Conservation (phyloP, 306 rosid species). For the Malus orientalis region DNA sequence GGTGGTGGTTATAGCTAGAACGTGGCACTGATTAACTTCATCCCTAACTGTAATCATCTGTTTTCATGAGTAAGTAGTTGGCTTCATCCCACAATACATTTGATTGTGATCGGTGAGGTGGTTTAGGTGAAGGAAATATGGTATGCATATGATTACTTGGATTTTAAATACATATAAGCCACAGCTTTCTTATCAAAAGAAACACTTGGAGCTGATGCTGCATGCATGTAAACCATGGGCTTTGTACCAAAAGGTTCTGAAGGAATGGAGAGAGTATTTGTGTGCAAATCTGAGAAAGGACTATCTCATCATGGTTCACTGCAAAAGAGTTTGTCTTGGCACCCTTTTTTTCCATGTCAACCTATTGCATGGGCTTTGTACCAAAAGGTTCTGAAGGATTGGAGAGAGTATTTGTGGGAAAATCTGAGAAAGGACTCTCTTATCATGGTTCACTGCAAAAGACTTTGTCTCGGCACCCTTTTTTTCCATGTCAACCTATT, state of each 20-base stretch:
- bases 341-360: background rate
- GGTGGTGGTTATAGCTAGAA: background rate
- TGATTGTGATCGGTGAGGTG: background rate
- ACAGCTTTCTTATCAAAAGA: background rate
- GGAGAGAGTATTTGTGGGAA: background rate
- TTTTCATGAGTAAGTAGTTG: background rate
- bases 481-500: background rate
- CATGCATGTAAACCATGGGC: background rate
- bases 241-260: background rate
- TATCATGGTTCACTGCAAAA: background rate
- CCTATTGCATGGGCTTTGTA: background rate
- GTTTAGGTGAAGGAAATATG: background rate
- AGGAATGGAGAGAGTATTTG: background rate
- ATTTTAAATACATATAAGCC: background rate
- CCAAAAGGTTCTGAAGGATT: background rate
- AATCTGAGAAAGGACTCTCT: background rate
- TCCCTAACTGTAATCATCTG: background rate
- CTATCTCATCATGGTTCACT: background rate
- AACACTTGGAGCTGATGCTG: background rate
- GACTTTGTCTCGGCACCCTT: background rate
- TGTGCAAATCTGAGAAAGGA: background rate
- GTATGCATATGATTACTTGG: background rate
- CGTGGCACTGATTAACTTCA: background rate
- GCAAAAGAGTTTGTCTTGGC: background rate
- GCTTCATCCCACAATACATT: background rate